Conservation (phyloP, 2,329 filamentous ascomycete species). For the Paramyrothecium sp. region DNA sequence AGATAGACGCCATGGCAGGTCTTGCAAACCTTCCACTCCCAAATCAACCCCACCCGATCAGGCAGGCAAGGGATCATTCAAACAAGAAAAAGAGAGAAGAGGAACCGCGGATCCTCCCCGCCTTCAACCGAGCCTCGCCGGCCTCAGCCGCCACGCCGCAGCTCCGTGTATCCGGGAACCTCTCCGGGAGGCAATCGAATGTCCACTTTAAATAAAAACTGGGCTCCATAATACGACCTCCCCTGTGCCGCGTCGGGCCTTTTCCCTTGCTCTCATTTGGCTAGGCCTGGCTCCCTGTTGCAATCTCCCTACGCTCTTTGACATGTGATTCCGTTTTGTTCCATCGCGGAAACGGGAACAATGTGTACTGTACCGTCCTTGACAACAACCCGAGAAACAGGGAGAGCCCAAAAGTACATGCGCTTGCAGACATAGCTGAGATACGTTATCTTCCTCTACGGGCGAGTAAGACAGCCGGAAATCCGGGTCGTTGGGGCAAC, state of each 20-base stretch:
- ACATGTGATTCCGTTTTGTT: neutral
- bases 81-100: too few species aligned
- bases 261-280: neutral
- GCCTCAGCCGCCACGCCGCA: neutral
- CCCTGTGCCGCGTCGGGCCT: neutral
- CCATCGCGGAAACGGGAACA: too few species aligned
- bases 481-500: neutral
- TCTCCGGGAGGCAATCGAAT: neutral
- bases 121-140: neutral
- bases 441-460: neutral
- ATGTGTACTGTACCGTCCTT: too few species aligned
- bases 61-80: too few species aligned
- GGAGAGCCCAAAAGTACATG: neutral
- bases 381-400: too few species aligned
- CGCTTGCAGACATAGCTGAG: neutral
- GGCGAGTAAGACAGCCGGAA: neutral
- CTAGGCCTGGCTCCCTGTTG: neutral
- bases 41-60: too few species aligned
- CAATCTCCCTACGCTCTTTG: neutral
- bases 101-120: too few species aligned
- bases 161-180: neutral
- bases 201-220: too few species aligned
- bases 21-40: too few species aligned
- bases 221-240: neutral
- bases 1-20: too few species aligned